phyloP scores from a whole-genome alignment of 2,329 filamentous ascomycete genomes.

The Talaromyces sp. region DNA sequence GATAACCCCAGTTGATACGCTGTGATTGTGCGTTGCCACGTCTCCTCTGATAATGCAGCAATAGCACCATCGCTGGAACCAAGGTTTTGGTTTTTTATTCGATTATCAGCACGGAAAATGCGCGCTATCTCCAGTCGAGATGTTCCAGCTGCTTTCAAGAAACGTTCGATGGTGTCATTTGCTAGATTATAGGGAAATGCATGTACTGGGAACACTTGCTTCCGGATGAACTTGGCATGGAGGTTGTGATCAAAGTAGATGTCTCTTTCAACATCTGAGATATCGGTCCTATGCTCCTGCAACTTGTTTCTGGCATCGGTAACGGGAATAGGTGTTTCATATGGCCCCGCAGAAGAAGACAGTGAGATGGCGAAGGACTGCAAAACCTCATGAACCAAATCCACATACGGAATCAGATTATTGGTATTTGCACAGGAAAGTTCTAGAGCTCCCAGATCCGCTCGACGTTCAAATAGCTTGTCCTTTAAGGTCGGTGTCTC shows the following conservation, averaged over 20 bases:
- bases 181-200: not conserved
- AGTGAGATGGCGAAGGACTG: constrained; percentile 21
- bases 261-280: no score
- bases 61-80: not conserved
- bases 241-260: not conserved
- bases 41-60: no score
- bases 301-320: no score
- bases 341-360: no score
- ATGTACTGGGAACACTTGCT: not conserved
- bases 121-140: not conserved
- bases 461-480: constrained; percentile 22
- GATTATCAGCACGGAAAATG: not conserved
- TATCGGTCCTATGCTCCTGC: not conserved
- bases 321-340: no score
- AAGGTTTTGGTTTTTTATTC: not conserved
- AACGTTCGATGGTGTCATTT: not conserved
- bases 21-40: no score
- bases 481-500: not conserved
- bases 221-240: not conserved
- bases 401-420: constrained; percentile 25
- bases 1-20: not conserved
- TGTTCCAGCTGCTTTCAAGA: not conserved
- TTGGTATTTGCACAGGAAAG: constrained; percentile 27
- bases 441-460: constrained; percentile 24
- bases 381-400: constrained; percentile 28